Evolutionary conservation across 805 yeast genomes (phyloP).

Genomic region (Cephaloascus albidus): DNA sequence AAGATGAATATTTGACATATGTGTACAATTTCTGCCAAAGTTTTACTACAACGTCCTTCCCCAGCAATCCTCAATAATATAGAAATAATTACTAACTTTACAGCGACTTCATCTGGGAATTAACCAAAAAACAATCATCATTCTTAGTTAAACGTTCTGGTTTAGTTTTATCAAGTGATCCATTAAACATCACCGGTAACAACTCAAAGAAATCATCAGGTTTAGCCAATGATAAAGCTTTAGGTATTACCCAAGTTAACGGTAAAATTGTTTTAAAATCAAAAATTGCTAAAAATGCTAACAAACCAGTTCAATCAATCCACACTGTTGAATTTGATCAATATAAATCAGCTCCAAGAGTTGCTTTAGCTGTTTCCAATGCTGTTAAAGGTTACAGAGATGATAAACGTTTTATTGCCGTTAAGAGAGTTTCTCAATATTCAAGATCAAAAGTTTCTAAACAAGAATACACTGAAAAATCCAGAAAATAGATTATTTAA

Average conservation of each 20-base stretch:
- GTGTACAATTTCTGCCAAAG: too few relatives aligned
- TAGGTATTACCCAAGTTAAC: constrained; percentile 27
- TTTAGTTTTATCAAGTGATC: constrained; percentile 36
- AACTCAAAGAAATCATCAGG: constrained; percentile 40
- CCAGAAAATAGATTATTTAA: constrained; percentile 2
- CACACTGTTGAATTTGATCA: constrained; percentile 26
- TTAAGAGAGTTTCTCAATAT: constrained; percentile 34
- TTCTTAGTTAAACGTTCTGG: constrained; percentile 39
- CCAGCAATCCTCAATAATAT: too few relatives aligned
- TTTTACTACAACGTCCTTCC: too few relatives aligned
- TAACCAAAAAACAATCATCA: constrained; percentile 35
- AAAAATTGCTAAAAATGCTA: constrained; percentile 34
- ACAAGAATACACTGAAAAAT: constrained; percentile 16
- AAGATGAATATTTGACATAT: too few relatives aligned
- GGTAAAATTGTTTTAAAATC: constrained; percentile 30
- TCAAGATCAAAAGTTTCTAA: constrained; percentile 27
- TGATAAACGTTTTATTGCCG: constrained; percentile 38
- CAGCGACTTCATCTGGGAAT: constrained; percentile 42
- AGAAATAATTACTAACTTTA: too few relatives aligned
- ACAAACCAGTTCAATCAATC: constrained; percentile 35
- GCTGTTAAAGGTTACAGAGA: constrained; percentile 36
- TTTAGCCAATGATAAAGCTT: constrained; percentile 38
- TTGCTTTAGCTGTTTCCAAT: constrained; percentile 36
- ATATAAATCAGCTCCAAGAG: constrained; percentile 30
- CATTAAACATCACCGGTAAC: constrained; percentile 35